Evolutionary conservation across 495 filamentous ascomycete genomes (phyloP).

Genomic region (Tuber umbilicatum): DNA sequence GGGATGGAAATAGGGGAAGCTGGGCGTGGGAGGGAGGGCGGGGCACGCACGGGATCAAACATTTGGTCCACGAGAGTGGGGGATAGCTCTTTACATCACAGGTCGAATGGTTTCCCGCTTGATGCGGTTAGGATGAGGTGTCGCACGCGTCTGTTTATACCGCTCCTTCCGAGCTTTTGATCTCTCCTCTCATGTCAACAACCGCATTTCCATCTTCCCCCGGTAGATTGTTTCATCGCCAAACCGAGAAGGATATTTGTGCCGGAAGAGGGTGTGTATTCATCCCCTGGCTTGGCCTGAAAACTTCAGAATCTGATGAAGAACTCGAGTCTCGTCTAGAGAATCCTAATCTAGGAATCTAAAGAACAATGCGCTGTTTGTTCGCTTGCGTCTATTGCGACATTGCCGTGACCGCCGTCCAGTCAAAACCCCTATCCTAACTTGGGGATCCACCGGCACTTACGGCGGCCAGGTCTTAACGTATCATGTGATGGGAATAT

Average conservation of each 20-base stretch:
- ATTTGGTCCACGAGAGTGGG: background rate
- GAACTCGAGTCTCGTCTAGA: background rate
- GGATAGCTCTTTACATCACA: background rate
- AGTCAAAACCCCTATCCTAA: background rate
- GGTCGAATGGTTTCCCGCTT: background rate
- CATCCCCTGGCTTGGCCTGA: background rate
- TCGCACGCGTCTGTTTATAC: background rate
- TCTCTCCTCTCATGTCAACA: background rate
- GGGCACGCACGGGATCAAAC: background rate
- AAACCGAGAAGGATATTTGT: background rate
- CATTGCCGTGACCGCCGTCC: background rate
- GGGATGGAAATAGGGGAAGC: background rate
- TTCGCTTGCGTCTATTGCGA: background rate
- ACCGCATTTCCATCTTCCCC: background rate
- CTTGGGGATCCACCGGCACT: background rate
- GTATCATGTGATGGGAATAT: background rate
- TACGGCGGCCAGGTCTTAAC: background rate
- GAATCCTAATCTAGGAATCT: background rate
- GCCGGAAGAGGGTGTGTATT: background rate
- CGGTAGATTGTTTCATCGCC: background rate
- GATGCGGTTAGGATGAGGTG: background rate
- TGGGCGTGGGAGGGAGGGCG: background rate
- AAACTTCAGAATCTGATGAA: background rate
- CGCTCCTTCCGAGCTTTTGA: background rate
- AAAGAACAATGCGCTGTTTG: background rate